Conservation (phyloP, 2,329 filamentous ascomycete genomes). For the Fusarium newnesense region DNA sequence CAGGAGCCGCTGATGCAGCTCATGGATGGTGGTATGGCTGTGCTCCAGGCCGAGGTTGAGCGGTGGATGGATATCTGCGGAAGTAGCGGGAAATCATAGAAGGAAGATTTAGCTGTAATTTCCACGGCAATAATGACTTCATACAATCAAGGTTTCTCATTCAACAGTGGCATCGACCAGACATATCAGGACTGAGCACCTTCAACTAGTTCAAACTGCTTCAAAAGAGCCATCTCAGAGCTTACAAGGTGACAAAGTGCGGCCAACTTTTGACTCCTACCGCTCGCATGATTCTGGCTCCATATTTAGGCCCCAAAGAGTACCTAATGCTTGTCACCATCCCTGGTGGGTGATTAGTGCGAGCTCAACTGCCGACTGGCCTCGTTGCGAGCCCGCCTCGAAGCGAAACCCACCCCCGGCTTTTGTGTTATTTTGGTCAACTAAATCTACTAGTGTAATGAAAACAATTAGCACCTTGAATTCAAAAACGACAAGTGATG, state of each 20-base stretch:
- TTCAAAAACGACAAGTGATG: no score
- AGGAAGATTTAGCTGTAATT: neutral
- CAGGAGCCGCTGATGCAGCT: constrained; percentile 13
- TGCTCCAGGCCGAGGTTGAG: constrained; percentile 30
- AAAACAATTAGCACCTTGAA: neutral
- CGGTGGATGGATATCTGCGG: constrained; percentile 34
- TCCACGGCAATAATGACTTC: neutral
- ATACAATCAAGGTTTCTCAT: no score
- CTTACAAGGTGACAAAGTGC: neutral
- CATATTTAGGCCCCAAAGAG: neutral
- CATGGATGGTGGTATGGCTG: constrained; percentile 21
- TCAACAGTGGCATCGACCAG: no score
- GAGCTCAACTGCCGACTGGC: neutral
- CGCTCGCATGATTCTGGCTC: neutral
- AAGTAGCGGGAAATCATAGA: constrained; percentile 24
- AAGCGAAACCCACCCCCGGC: neutral
- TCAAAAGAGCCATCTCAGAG: neutral
- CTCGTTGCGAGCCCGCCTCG: neutral
- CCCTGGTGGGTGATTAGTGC: neutral
- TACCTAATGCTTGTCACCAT: neutral
- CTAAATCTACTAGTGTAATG: no score
- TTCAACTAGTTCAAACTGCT: neutral
- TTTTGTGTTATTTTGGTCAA: neutral
- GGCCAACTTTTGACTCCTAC: neutral
- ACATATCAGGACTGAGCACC: no score